Percentiles rank a stretch among this genome's conserved stretches.
Evolutionary conservation across 352 stramenopile species (phyloP).

Genomic region (Phytopythium cucurbitacearum): DNA sequence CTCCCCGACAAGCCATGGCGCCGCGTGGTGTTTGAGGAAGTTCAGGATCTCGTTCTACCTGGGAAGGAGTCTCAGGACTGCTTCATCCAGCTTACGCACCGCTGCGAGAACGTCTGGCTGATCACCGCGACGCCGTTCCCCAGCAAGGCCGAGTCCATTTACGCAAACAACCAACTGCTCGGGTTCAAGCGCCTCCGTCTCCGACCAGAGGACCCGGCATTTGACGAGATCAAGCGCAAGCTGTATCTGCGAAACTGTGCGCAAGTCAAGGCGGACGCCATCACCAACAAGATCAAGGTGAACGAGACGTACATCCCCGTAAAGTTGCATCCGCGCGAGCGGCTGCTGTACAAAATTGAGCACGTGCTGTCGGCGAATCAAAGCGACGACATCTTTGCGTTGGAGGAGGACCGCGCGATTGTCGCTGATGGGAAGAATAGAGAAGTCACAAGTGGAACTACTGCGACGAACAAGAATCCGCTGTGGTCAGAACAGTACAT

Average conservation of each 20-base stretch:
- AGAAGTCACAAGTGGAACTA: constrained; percentile 4
- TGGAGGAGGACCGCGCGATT: constrained; percentile 37
- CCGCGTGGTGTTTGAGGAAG: constrained; percentile 84
- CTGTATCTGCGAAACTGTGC: constrained; percentile 84
- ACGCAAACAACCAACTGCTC: constrained; percentile 86
- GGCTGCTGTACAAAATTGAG: constrained; percentile 72
- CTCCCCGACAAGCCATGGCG: constrained; percentile 64
- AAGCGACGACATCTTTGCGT: constrained; percentile 28
- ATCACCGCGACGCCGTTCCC: constrained; percentile 85
- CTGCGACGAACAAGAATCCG: constrained; percentile 5
- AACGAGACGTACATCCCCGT: constrained; percentile 73
- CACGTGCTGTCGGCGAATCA: constrained; percentile 37
- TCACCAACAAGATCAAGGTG: constrained; percentile 73
- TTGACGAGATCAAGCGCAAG: constrained; percentile 87
- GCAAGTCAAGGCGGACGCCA: constrained; percentile 76
- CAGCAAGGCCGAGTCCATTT: constrained; percentile 72
- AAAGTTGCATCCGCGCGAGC: constrained; percentile 59
- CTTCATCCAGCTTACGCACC: constrained; percentile 78
- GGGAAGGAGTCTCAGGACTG: constrained; percentile 74
- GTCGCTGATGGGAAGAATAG: constrained; percentile 19
- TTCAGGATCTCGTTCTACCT: constrained; percentile 78
- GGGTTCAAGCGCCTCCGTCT: constrained; percentile 77
- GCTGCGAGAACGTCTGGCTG: constrained; percentile 78
- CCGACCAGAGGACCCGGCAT: constrained; percentile 60
- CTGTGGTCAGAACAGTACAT: constrained; percentile 46